Evolutionary conservation across 1,284 basidiomycete genomes (phyloP), one percentile per base, ranked within the genome.

Genomic region (Trametes hirsuta): DNA sequence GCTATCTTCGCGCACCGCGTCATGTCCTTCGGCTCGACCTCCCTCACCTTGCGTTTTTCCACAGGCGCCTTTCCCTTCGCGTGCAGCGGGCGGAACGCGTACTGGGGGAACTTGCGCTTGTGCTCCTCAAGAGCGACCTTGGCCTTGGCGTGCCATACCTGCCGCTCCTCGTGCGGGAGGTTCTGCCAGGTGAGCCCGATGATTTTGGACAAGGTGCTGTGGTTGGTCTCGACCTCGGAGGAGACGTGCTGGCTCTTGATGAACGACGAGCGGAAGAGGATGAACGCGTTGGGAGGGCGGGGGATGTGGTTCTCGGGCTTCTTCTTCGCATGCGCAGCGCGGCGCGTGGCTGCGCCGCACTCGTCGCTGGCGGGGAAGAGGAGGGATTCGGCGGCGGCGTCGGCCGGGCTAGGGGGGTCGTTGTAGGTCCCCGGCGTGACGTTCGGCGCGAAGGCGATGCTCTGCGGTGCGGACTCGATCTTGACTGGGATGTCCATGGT

Each of bases 241-340:
- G 91, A 87, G 47, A 94, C 87, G 63, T 90, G 82, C 68, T 90
- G 85, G 60, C 85, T 84, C 55, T 86, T 84, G 70, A 95, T 93
- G 72, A 95, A 94, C 53, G 93, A 90, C 37, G 91, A 93, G 64
- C 95, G 86, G 77, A 95, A 97, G 74, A 97, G 87, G 69, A 97
- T 97, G 79, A 97, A 97, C 48, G 95, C 94, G 76, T 97, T 97
- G 42, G 94, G 90, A 0, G 95, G 95, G 35, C 95, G 87, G 50
- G 95, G 94, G 72, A 97, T 93, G 76, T 96, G 91, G 65, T 90
- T 85, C 14, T 86, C 80, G 54, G 85, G 81, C 71, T 85, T 86
- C 75, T 87, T 88, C 77, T 84, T 87, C 40, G 80, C 77, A 67
- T 90, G 88, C 0, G 66, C 71, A 9, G 64, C 55, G 61, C 70